Evolutionary conservation across 768 basidiomycete species (phyloP), one percentile per base, ranked within the genome.

Genomic region (Tylopilus sp.): DNA sequence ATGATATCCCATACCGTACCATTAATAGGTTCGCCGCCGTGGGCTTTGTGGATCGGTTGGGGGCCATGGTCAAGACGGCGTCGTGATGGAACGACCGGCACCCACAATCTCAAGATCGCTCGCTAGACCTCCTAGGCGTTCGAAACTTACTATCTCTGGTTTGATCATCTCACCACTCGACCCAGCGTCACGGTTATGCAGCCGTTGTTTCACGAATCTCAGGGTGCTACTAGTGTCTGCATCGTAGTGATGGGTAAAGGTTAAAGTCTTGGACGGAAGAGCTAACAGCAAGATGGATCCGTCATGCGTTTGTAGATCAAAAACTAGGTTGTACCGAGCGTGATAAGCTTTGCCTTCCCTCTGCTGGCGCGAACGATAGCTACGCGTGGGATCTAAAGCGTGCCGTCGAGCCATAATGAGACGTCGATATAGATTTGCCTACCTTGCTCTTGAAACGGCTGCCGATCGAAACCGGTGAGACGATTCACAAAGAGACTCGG

Each of bases 1-100:
- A 97, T 82, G 61, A 98, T 92, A 63, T 98, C 95, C 63, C 95
- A 89, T 6, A 97, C 89, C 1, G 92, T 92, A 34, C 88, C 89
- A 48, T 83, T 76, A 3, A 95, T 79, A 14, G 66, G 72, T 71
- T 83, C 81, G 3, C 92, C 89, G 45, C 77, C 85, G 21, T 84
- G 78, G 33, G 94, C 84, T 72, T 94, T 95, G 72, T 92, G 86
- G 12, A 95, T 84, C 30, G 97, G 72, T 89, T 93, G 57, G 21
- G 52, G n/a, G 12, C 22, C 26, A 25, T 11, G 16, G 26, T 57
- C 10, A 51, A 53, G 14, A 25, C 12, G 16, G 21, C 29, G 25
- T n/a, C 11, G 14, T 31, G 28, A 19, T 8, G 10, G 37, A 37
- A 36, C 25, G 10, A 22, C 48, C 30, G 48, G 12, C 8, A 72